Percentiles rank a stretch among this genome's conserved stretches.
Evolutionary conservation across 192 early-diverging fungal genomes (phyloP).

Genomic region (Rhizophagus sp.): DNA sequence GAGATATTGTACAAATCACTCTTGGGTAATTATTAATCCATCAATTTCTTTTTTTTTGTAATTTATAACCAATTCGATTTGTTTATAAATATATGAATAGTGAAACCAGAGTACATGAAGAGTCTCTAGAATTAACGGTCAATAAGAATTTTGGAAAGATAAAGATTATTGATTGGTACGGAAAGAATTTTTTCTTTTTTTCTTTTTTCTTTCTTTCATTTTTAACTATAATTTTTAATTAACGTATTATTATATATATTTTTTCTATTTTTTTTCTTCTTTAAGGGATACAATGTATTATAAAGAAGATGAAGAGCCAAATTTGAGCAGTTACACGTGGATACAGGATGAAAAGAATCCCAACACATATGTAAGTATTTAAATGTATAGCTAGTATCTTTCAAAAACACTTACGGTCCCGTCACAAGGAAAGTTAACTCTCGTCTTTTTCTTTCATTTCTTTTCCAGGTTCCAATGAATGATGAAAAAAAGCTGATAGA

Average conservation of each 20-base stretch:
- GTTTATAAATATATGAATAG: neutral
- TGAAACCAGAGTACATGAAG: conserved; percentile 17
- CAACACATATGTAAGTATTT: neutral
- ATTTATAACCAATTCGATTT: neutral
- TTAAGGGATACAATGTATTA: neutral
- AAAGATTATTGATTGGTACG: conserved; percentile 13
- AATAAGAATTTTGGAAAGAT: conserved; percentile 20
- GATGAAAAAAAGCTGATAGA: neutral
- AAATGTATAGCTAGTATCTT: no score
- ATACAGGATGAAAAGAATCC: neutral
- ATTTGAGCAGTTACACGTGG: neutral
- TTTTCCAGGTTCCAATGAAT: neutral
- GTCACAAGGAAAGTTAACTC: neutral
- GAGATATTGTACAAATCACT: conserved; percentile 23
- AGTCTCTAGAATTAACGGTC: conserved; percentile 7
- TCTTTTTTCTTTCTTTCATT: conserved; percentile 1
- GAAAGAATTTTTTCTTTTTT: neutral
- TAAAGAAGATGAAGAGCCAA: conserved; percentile 1
- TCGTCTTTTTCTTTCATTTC: no score
- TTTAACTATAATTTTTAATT: neutral
- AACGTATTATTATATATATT: no score
- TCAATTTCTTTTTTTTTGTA: no score
- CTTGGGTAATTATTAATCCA: conserved; percentile 3
- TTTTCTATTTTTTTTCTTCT: neutral
- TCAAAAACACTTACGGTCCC: no score